phyloP scores from a whole-genome alignment of 225 moss, liverwort and hornwort genomes.

The Asterella californica region DNA sequence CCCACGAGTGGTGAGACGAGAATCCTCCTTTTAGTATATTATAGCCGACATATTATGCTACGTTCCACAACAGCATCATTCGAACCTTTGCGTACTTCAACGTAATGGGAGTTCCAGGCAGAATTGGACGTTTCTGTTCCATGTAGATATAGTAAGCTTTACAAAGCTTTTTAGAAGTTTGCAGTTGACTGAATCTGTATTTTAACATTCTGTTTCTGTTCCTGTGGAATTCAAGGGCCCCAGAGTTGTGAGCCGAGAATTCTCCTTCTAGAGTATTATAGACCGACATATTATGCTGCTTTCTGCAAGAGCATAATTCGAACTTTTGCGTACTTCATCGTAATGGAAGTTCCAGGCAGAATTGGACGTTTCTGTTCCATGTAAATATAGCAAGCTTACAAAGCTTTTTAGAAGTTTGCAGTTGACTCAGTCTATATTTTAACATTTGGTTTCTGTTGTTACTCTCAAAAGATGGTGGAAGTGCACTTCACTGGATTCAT shows the following conservation, averaged over 20 bases:
- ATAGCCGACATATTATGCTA: not conserved
- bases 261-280: not conserved
- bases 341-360: not conserved
- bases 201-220: not conserved
- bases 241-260: constrained; percentile 60
- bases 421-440: not conserved
- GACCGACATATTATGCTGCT: not conserved
- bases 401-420: not conserved
- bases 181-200: not conserved
- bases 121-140: not conserved
- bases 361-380: not conserved
- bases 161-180: not conserved
- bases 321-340: not conserved
- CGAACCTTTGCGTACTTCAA: not conserved
- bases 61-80: not conserved
- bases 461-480: constrained; percentile 98
- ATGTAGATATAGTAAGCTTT: not conserved
- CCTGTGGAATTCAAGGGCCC: constrained; percentile 68
- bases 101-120: not conserved
- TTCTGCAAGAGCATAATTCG: not conserved
- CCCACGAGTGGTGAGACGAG: constrained; percentile 66
- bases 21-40: not conserved
- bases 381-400: not conserved
- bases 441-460: not conserved
- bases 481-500: constrained; percentile 82